These are phyloP conservation scores for Pseudoturritis turrita DNA, from an alignment of 345 rosid species.

Conservation along the genomic window DNA sequence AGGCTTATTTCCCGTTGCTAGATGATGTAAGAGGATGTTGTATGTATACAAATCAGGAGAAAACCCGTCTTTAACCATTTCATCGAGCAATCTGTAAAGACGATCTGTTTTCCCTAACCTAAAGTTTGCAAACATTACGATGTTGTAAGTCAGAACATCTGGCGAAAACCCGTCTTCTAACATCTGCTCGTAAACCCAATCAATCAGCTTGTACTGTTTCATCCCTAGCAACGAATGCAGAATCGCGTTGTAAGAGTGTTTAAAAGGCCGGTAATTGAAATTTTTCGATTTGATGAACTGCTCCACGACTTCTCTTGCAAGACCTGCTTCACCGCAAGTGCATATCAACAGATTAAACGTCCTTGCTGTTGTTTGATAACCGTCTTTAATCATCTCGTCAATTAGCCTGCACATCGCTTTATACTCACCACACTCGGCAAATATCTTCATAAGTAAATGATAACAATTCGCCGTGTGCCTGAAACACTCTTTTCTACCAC, in stretches of 20 bases:
- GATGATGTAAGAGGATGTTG: slow-evolving; percentile 75
- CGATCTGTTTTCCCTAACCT: slow-evolving; percentile 64
- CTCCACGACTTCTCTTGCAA: slow-evolving; percentile 64
- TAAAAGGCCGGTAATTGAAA: slow-evolving; percentile 75
- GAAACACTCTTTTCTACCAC: slow-evolving; percentile 46
- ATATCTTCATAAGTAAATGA: slow-evolving; percentile 77
- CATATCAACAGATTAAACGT: slow-evolving; percentile 78
- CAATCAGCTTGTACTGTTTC: slow-evolving; percentile 74
- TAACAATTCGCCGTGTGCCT: slow-evolving; percentile 56
- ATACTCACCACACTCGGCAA: slow-evolving; percentile 71
- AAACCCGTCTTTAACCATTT: slow-evolving; percentile 58
- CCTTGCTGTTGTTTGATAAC: slow-evolving; percentile 66
- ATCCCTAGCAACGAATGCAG: slow-evolving; percentile 48
- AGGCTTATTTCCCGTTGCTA: slow-evolving; percentile 76
- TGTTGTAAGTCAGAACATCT: slow-evolving; percentile 66
- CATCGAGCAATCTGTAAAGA: slow-evolving; percentile 66
- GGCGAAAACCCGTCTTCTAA: slow-evolving; percentile 53
- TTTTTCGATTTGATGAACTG: slow-evolving; percentile 71
- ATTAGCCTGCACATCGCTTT: slow-evolving; percentile 85
- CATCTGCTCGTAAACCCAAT: slow-evolving; percentile 85
- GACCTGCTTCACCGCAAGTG: slow-evolving; percentile 71
- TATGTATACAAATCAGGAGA: slow-evolving; percentile 80
- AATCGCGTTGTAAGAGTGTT: slow-evolving; percentile 75
- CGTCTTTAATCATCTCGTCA: slow-evolving; percentile 83
- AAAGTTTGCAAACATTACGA: slow-evolving; percentile 66